Conservation (phyloP, 192 early-diverging fungal genomes). For the Chytriomyces confervae region DNA sequence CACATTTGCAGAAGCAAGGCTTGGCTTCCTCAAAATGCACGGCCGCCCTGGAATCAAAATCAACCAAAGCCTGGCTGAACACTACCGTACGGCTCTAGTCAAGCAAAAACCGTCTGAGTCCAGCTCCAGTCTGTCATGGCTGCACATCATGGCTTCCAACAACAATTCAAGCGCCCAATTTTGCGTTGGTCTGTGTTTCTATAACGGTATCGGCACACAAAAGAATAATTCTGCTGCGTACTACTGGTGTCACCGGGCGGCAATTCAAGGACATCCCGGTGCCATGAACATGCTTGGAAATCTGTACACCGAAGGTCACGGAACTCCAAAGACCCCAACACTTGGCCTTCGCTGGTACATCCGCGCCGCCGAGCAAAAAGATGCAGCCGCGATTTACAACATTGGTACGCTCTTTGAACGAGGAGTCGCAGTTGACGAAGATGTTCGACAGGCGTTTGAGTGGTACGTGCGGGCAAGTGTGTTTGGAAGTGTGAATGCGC, state of each 20-base stretch:
- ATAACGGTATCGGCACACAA: slow-evolving; percentile 57
- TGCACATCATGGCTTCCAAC: slow-evolving; percentile 44
- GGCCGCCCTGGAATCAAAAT: slow-evolving; percentile 54
- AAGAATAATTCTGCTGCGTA: slow-evolving; percentile 48
- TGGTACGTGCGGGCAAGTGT: slow-evolving; percentile 58
- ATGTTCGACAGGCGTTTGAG: slow-evolving; percentile 43
- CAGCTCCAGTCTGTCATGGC: slow-evolving; percentile 39
- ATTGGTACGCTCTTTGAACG: slow-evolving; percentile 62
- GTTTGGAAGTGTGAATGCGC: slow-evolving; percentile 52
- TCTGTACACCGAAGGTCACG: slow-evolving; percentile 79
- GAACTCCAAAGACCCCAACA: slow-evolving; percentile 61
- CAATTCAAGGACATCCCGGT: slow-evolving; percentile 50
- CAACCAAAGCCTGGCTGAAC: slow-evolving; percentile 47
- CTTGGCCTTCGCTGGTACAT: slow-evolving; percentile 67
- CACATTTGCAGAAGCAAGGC: slow-evolving; percentile 49
- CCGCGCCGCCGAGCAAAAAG: slow-evolving; percentile 53
- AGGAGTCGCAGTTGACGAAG: slow-evolving; percentile 53
- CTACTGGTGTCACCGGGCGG: slow-evolving; percentile 53
- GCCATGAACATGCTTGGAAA: slow-evolving; percentile 69
- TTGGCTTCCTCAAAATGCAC: slow-evolving; percentile 60
- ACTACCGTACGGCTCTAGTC: slow-evolving; percentile 25
- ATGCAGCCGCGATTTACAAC: slow-evolving; percentile 62
- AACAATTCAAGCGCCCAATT: slow-evolving; percentile 56
- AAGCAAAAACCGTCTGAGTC: neutral
- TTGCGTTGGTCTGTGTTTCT: slow-evolving; percentile 57